A percentile compares a stretch with the other conserved stretches of the same genome.
Evolutionary conservation across 2,329 filamentous ascomycete genomes (phyloP).

Genomic region (Mycogone perniciosa): DNA sequence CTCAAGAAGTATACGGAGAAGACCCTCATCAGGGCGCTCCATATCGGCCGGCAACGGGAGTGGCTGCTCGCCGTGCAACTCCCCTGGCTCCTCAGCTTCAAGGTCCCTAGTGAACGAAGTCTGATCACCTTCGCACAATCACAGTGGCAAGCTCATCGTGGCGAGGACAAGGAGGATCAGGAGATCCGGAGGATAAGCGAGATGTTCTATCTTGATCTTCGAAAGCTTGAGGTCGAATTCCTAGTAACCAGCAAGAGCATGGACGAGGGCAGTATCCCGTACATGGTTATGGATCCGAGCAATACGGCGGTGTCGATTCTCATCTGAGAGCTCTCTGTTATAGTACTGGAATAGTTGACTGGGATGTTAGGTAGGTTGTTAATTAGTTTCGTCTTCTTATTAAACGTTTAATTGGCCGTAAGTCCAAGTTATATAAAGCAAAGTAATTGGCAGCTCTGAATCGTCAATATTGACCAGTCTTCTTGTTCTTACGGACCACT

Average conservation of each 20-base stretch:
- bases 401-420: no score
- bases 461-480: no score
- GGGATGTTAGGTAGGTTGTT: no score
- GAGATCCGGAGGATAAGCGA: neutral
- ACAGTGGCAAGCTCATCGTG: constrained; percentile 26
- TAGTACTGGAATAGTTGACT: no score
- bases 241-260: constrained; percentile 25
- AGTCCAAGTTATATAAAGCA: no score
- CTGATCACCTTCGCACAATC: constrained; percentile 36
- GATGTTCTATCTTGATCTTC: constrained; percentile 23
- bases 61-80: constrained; percentile 42
- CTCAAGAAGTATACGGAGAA: constrained; percentile 19
- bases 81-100: constrained; percentile 39
- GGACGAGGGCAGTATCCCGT: constrained; percentile 29
- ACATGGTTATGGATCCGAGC: constrained; percentile 33
- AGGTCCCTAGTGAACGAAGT: constrained; percentile 34
- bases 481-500: no score
- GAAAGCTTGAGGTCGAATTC: constrained; percentile 23
- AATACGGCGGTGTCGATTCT: constrained; percentile 31
- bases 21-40: constrained; percentile 35
- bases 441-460: no score
- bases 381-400: no score
- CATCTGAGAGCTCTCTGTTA: no score
- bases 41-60: constrained; percentile 34
- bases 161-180: constrained; percentile 18